Percentiles rank a stretch among this genome's conserved stretches.
Evolutionary conservation across 2,329 filamentous ascomycete genomes (phyloP).

Genomic region (Aspergillus uvarum): DNA sequence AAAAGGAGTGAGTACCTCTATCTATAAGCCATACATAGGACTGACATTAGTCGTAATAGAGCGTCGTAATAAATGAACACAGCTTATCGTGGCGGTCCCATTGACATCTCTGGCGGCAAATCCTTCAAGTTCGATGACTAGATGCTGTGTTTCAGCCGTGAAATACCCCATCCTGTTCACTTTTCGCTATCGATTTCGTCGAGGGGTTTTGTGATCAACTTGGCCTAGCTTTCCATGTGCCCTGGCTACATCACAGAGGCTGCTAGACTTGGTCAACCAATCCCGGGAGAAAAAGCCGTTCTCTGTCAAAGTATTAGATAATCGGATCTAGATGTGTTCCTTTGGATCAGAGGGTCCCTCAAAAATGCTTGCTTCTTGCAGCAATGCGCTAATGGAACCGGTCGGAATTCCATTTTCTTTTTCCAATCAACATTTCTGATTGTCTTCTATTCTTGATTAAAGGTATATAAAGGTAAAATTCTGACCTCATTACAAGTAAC

Average conservation of each 20-base stretch:
- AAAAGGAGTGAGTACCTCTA: no score
- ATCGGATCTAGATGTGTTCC: conserved; percentile 18
- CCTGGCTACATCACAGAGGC: not conserved
- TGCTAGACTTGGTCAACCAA: not conserved
- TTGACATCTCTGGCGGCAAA: conserved; percentile 79
- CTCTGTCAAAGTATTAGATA: conserved; percentile 8
- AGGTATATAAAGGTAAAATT: no score
- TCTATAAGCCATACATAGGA: no score
- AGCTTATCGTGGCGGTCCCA: conserved; percentile 76
- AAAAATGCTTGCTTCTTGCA: conserved; percentile 19
- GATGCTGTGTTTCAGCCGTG: not conserved
- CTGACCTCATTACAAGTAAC: no score
- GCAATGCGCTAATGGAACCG: conserved; percentile 34
- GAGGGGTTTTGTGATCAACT: not conserved
- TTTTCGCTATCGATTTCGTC: not conserved
- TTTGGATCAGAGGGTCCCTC: conserved; percentile 13
- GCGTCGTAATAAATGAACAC: no score
- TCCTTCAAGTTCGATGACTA: conserved; percentile 94
- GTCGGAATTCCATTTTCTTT: conserved; percentile 9
- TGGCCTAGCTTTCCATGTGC: not conserved
- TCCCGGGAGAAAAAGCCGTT: conserved; percentile 2
- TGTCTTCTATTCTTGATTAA: no score
- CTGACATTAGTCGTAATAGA: no score
- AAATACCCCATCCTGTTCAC: not conserved
- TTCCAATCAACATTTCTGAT: not conserved